Conservation (phyloP, 2,329 filamentous ascomycete genomes). For the Clonostachys sp. region DNA sequence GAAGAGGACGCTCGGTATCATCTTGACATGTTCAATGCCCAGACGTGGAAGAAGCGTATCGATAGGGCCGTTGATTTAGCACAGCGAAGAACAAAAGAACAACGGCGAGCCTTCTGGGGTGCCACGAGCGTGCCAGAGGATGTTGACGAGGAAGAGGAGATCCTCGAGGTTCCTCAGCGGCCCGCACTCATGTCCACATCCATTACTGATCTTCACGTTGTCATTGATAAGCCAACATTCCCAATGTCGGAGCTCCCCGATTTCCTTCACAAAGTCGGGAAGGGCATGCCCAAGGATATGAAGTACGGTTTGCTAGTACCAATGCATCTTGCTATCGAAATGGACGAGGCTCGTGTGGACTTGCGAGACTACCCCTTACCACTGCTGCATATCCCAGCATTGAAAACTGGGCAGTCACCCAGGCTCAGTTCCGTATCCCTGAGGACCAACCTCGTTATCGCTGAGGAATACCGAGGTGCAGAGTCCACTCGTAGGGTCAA, state of each 20-base stretch:
- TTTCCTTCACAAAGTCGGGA: constrained; percentile 87
- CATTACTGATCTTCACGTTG: constrained; percentile 79
- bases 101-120: constrained; percentile 78
- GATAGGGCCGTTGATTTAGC: constrained; percentile 69
- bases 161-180: constrained; percentile 79
- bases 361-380: constrained; percentile 92
- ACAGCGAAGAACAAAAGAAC: constrained; percentile 69
- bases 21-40: constrained; percentile 75
- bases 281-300: constrained; percentile 91
- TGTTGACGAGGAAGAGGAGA: constrained; percentile 74
- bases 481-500: constrained; percentile 77
- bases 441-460: constrained; percentile 89
- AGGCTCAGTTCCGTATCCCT: constrained; percentile 78
- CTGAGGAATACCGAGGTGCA: constrained; percentile 81
- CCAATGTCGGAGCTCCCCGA: constrained; percentile 74
- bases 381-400: constrained; percentile 80
- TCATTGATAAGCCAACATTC: constrained; percentile 90
- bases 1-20: constrained; percentile 72
- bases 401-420: constrained; percentile 75
- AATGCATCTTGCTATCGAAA: constrained; percentile 82
- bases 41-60: constrained; percentile 90
- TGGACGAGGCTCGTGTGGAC: constrained; percentile 84
- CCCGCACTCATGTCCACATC: constrained; percentile 78
- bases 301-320: constrained; percentile 86
- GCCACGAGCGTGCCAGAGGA: constrained; percentile 77